phyloP scores from a whole-genome alignment of 169 alveolate species.

The Theileria luwenshuni region DNA sequence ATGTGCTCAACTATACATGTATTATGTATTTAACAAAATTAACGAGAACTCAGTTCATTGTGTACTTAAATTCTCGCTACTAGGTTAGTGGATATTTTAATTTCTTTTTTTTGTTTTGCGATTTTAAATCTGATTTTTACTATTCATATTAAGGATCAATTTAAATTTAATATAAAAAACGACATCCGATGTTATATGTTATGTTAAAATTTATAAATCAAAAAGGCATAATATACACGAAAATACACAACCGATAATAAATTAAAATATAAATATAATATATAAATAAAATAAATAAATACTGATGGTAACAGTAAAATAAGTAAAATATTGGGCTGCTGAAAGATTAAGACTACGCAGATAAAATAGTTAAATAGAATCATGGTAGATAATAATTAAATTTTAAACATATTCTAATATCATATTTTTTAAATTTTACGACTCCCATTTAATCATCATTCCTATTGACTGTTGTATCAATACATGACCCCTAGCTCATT shows the following conservation, averaged over 20 bases:
- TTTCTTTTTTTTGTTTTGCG: neutral
- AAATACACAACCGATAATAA: neutral
- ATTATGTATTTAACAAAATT: slow-evolving; percentile 9
- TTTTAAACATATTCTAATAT: no score
- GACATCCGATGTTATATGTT: neutral
- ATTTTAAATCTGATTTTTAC: no score
- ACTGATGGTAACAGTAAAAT: neutral
- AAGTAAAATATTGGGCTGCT: slow-evolving; percentile 1
- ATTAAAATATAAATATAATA: slow-evolving; percentile 13
- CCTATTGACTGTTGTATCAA: no score
- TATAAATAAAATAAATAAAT: slow-evolving; percentile 5
- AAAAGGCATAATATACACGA: neutral
- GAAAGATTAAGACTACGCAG: no score
- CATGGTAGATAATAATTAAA: no score
- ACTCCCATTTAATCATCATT: no score
- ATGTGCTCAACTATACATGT: slow-evolving; percentile 4
- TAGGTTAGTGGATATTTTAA: neutral
- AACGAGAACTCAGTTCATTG: slow-evolving; percentile 12
- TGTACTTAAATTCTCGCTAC: slow-evolving; percentile 18
- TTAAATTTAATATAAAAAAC: slow-evolving; percentile 10
- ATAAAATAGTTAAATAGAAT: no score
- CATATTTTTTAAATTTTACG: no score
- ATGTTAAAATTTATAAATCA: neutral
- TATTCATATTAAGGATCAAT: no score
- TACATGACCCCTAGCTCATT: no score